Percentiles rank a stretch among this genome's conserved stretches.
These are phyloP conservation scores for Argentina anserina DNA, from an alignment of 306 rosid species.

Conservation along the genomic window DNA sequence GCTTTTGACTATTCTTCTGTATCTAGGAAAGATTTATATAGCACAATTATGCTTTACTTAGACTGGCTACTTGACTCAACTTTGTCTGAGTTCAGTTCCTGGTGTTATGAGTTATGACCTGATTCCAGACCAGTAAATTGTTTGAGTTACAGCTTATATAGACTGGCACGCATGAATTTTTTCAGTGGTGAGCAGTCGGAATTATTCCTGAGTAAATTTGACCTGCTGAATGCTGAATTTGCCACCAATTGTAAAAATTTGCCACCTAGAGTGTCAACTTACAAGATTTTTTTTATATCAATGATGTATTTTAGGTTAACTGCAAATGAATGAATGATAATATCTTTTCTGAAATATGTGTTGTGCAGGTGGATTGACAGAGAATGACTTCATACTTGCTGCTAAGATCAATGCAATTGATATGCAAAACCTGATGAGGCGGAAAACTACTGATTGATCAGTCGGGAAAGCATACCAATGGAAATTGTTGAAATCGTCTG, in stretches of 20 bases:
- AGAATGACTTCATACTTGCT: constrained; percentile 92
- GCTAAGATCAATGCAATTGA: constrained; percentile 60
- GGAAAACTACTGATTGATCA: constrained; percentile 36
- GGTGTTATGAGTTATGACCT: background rate
- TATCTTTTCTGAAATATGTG: background rate
- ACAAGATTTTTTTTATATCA: background rate
- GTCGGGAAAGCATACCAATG: background rate
- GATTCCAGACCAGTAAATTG: background rate
- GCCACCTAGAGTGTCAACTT: background rate
- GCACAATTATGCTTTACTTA: background rate
- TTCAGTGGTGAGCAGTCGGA: background rate
- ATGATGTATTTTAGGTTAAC: background rate
- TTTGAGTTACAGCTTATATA: background rate
- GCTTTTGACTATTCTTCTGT: background rate
- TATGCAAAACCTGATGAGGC: constrained; percentile 49
- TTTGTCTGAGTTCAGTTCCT: background rate
- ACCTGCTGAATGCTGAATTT: background rate
- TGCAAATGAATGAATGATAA: background rate
- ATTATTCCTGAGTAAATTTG: background rate
- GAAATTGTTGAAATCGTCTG: too few relatives aligned
- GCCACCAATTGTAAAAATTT: background rate
- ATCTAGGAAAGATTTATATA: background rate
- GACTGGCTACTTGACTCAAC: background rate
- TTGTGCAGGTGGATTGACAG: constrained; percentile 79
- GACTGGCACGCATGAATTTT: background rate